phyloP scores from a whole-genome alignment of 2,329 filamentous ascomycete genomes.

The Aspergillus ruber region DNA sequence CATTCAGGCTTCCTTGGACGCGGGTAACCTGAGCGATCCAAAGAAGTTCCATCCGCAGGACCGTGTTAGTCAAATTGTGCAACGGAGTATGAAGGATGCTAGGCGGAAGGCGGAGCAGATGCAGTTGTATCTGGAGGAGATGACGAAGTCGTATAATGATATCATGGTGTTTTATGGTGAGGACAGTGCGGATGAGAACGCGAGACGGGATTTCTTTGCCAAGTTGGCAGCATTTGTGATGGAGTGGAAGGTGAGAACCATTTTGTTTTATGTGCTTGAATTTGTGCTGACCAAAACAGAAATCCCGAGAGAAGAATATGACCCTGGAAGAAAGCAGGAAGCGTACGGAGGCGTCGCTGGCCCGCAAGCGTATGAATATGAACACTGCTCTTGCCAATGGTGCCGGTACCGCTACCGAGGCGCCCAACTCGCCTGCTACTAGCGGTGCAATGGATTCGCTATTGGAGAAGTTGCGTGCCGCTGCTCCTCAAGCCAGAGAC shows the following conservation, averaged over 20 bases:
- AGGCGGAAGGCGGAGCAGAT: constrained; percentile 93
- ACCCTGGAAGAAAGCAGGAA: constrained; percentile 71
- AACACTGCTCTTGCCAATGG: constrained; percentile 61
- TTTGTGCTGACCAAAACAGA: constrained; percentile 41
- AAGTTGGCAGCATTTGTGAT: constrained; percentile 85
- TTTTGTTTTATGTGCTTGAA: neutral
- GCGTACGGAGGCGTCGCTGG: constrained; percentile 86
- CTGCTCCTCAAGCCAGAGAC: constrained; percentile 82
- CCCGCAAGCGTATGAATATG: constrained; percentile 59
- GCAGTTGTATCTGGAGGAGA: constrained; percentile 87
- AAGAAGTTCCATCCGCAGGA: constrained; percentile 98
- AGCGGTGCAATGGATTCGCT: constrained; percentile 94
- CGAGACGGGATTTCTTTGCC: constrained; percentile 89
- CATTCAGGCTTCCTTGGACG: constrained; percentile 84
- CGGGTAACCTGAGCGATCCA: constrained; percentile 87
- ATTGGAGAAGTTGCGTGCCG: constrained; percentile 88
- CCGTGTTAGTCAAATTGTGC: constrained; percentile 83
- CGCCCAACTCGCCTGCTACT: constrained; percentile 60
- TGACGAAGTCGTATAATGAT: constrained; percentile 83
- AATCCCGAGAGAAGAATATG: constrained; percentile 88
- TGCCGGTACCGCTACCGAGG: constrained; percentile 36
- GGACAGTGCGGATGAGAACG: constrained; percentile 83
- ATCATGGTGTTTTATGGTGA: constrained; percentile 97
- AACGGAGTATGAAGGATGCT: constrained; percentile 93
- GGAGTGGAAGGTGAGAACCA: constrained; percentile 72